These are phyloP conservation scores for Candida ulmi DNA, from an alignment of 805 yeast genomes.

Conservation along the genomic window DNA sequence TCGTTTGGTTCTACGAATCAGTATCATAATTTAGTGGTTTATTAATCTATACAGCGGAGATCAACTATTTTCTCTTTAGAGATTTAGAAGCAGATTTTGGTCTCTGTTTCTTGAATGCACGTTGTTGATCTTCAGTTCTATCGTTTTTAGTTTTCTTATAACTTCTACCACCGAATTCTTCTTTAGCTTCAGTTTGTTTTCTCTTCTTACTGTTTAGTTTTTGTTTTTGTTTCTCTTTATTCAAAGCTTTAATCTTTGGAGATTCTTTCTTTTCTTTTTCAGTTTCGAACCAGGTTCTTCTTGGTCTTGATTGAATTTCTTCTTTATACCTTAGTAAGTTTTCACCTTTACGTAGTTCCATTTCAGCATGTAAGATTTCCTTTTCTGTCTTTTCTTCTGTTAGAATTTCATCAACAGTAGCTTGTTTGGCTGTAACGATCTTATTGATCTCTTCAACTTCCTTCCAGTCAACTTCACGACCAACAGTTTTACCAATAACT, in stretches of 20 bases:
- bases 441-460: conserved; percentile 67
- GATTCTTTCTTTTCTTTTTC: conserved; percentile 37
- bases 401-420: conserved; percentile 66
- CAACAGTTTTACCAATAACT: conserved; percentile 59
- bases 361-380: conserved; percentile 82
- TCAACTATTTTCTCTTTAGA: neutral
- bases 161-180: conserved; percentile 42
- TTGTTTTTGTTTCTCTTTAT: conserved; percentile 30
- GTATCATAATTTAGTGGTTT: too few relatives aligned
- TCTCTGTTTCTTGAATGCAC: conserved; percentile 23
- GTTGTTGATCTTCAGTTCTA: conserved; percentile 48
- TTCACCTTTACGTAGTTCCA: conserved; percentile 82
- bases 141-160: conserved; percentile 81
- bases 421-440: conserved; percentile 53
- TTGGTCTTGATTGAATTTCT: conserved; percentile 87
- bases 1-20: too few relatives aligned
- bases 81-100: conserved; percentile 2
- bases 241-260: conserved; percentile 21
- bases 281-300: conserved; percentile 92
- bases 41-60: neutral
- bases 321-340: conserved; percentile 73
- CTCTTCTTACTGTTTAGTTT: conserved; percentile 62
- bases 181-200: conserved; percentile 62
- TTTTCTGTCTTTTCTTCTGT: conserved; percentile 87
- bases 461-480: conserved; percentile 87